Evolutionary conservation across 177 flowering plant species (phyloP), one percentile per base, ranked within the genome.

Genomic region (Vitis hybrid): DNA sequence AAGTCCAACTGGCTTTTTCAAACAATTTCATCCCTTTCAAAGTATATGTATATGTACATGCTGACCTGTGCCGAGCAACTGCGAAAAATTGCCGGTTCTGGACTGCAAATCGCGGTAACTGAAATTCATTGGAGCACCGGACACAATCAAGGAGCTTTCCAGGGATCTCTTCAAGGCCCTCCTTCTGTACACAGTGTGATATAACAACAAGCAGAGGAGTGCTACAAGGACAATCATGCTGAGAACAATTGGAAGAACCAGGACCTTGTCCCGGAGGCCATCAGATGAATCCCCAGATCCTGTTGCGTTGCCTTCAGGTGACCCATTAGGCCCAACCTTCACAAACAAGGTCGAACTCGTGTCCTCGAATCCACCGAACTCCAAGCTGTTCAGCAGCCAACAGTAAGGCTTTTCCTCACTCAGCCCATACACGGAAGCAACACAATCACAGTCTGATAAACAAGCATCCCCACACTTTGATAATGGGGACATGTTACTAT

Each of bases 301-400:
- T 19, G 56, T 69, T 14, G 59, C 4, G 58, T 51, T 52, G 18
- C 67, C 55, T 3, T 55, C 69, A 0, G 78, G 50, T 2, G 87
- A 80, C 11, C 76, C 80, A 77, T 87, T 79, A 18, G 80, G 18
- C n/a, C 67, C 70, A 23, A 83, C 81, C 74, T 92, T 95, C 12
- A 93, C 84, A 54, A 90, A 93, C 21, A 95, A 64, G 23, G 92
- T 93, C 11, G 97, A 85, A 4, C 90, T 81, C 4, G 94, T 74
- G 58, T 95, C 96, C 70, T 84, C 90, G 56, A 83, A 90, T 5
- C 96, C 96, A 1, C 98, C 98, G 68, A 86, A 95, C 57, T 89
- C 87, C 81, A 95, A 67, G 60, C 83, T 86, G 74, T 76, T 87
- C 75, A 93, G 74, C 10, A 91, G 70, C 99, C 98, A 93, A 77